Conservation (phyloP, 2,329 filamentous ascomycete species). For the Pseudogymnoascus destructans region DNA sequence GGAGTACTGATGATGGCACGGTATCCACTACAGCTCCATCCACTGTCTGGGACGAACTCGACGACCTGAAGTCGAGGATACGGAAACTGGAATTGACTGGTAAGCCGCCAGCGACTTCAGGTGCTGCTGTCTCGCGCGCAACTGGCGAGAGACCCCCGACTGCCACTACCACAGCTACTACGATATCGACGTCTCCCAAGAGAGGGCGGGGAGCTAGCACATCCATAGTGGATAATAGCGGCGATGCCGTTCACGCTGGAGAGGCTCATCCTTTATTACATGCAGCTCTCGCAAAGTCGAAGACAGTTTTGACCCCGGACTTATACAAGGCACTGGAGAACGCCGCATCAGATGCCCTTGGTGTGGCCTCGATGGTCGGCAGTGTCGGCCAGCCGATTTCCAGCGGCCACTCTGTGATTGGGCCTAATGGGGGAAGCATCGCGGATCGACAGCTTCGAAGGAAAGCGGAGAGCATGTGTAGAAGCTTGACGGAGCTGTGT, state of each 20-base stretch:
- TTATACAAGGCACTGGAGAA: constrained; percentile 70
- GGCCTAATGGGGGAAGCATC: constrained; percentile 26
- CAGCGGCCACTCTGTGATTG: constrained; percentile 37
- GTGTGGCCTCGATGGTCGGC: constrained; percentile 66
- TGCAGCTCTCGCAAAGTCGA: constrained; percentile 68
- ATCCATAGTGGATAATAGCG: constrained; percentile 34
- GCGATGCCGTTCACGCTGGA: constrained; percentile 30
- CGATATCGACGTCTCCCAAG: constrained; percentile 80
- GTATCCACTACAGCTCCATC: constrained; percentile 79
- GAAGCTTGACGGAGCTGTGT: constrained; percentile 83
- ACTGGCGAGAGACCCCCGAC: constrained; percentile 71
- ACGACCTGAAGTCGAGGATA: constrained; percentile 88
- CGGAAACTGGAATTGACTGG: constrained; percentile 80
- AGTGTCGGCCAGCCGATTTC: constrained; percentile 56
- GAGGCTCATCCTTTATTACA: constrained; percentile 68
- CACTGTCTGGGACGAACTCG: constrained; percentile 94
- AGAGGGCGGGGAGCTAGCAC: constrained; percentile 41
- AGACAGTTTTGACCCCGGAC: constrained; percentile 51
- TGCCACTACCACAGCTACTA: constrained; percentile 82
- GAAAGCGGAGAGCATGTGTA: constrained; percentile 86
- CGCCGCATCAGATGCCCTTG: constrained; percentile 68
- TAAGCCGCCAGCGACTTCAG: constrained; percentile 71
- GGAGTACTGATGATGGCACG: constrained; percentile 67
- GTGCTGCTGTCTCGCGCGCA: constrained; percentile 53
- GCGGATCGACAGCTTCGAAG: constrained; percentile 71